phyloP scores from a whole-genome alignment of 148 eudicot species.

The Limonium bicolor region DNA sequence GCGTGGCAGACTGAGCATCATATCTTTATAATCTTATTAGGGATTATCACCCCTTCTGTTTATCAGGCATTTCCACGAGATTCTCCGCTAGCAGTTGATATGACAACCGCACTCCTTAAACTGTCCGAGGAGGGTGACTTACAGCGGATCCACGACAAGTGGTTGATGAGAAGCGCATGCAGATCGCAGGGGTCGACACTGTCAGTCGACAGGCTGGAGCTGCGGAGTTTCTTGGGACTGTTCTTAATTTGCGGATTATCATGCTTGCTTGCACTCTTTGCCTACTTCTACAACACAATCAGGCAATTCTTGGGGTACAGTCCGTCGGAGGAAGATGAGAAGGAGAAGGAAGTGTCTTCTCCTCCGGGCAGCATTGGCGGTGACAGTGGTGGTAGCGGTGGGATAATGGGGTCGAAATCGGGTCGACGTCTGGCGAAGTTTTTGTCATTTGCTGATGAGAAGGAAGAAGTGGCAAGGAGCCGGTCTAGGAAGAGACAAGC shows the following conservation, averaged over 20 bases:
- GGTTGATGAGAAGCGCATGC: constrained; percentile 61
- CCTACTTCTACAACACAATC: constrained; percentile 24
- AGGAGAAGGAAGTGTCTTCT: background rate
- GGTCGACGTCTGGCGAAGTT: constrained; percentile 26
- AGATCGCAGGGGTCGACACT: constrained; percentile 36
- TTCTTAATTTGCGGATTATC: constrained; percentile 53
- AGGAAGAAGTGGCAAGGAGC: constrained; percentile 26
- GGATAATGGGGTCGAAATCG: too few species aligned
- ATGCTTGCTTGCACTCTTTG: constrained; percentile 35
- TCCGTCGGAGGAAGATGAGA: constrained; percentile 12
- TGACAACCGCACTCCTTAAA: constrained; percentile 58
- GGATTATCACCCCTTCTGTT: background rate
- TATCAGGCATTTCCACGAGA: constrained; percentile 66
- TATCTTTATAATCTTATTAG: background rate
- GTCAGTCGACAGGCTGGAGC: constrained; percentile 34
- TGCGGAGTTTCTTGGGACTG: constrained; percentile 73
- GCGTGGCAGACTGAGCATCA: background rate
- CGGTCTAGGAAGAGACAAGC: constrained; percentile 31
- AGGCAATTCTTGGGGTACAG: constrained; percentile 22
- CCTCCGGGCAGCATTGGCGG: background rate
- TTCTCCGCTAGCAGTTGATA: constrained; percentile 58
- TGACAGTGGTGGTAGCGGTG: too few species aligned
- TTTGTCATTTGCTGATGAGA: constrained; percentile 50
- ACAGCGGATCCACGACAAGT: constrained; percentile 67
- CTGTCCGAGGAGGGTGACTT: constrained; percentile 65